Base-by-base conservation (phyloP, 2,329 filamentous ascomycete species). In the Paraconiothyrium brasiliense region DNA sequence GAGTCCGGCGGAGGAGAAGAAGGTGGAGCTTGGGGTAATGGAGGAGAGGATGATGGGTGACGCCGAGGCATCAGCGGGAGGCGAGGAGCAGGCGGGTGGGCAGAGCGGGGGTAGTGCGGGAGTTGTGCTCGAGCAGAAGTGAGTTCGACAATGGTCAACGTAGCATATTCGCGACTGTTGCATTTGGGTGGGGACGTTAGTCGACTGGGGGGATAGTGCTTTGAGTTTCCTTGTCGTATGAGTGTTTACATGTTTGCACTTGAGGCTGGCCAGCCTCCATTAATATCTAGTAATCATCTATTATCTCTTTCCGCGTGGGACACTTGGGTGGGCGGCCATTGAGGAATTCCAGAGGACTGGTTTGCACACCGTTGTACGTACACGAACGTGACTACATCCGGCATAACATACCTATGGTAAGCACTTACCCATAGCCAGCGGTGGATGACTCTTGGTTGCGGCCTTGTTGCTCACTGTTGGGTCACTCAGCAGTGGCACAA, bases 81-180 rank as follows among this genome's bases (percentile, higher is more conserved):
- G 7, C 13, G 6, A 39, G 20, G 43, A 27, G 41, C 9, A 43
- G 13, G 59, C 22, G n/a, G 46, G 30, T 34, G 32, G 41, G 34
- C 54, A 32, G 41, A 14, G 32, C n/a, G 30, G 58, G 32, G 43
- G 63, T 48, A 58, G 52, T 13, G 55, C 46, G 4, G 58, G 55
- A 35, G n/a, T 55, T 44, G 46, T 47, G 30, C 6, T 32, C 1
- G 50, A 41, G 55, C 27, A 16, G 49, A 37, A 30, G 22, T 43
- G 43, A 51, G 27, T 34, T 20, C 20, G 27, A 30, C 6, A 30
- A 30, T 30, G 24, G 10, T 14, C 24, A 5, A 58, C 57, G 34
- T 54, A 57, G 51, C 41, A 32, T 22, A 39, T 5, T 46, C 34
- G 46, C 30, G 52, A 39, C 52, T 14, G 39, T 46, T 55, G 52